Evolutionary conservation across 148 eudicot genomes (phyloP).

Genomic region (Fagopyrum homotropicum): DNA sequence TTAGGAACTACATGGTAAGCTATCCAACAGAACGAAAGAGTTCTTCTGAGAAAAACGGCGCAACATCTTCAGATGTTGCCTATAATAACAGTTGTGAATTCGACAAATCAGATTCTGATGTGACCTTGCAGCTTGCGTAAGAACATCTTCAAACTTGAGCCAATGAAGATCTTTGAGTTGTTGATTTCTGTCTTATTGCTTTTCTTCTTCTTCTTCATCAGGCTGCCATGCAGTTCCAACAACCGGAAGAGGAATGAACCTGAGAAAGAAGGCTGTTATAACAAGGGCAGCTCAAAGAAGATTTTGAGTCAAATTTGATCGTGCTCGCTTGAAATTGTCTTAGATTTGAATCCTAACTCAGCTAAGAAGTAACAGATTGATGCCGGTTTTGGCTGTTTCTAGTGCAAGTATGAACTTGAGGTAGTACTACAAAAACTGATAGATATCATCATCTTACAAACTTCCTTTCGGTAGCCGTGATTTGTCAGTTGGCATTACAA

Average conservation of each 20-base stretch:
- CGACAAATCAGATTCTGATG: constrained; percentile 39
- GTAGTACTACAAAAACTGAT: constrained; percentile 5
- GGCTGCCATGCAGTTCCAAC: neutral
- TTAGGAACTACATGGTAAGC: constrained; percentile 33
- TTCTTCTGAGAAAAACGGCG: constrained; percentile 23
- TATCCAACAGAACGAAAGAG: constrained; percentile 24
- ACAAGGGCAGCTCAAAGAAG: neutral
- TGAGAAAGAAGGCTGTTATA: neutral
- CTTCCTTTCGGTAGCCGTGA: neutral
- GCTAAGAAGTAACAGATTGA: neutral
- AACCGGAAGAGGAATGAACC: constrained; percentile 7
- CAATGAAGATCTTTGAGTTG: neutral
- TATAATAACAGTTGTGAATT: constrained; percentile 16
- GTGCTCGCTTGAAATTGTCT: neutral
- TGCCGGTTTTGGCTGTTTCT: neutral
- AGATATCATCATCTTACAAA: constrained; percentile 6
- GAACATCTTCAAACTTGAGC: neutral
- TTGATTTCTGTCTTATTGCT: neutral
- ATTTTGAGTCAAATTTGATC: neutral
- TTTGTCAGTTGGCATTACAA: too few species aligned
- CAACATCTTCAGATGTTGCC: constrained; percentile 31
- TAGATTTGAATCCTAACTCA: neutral
- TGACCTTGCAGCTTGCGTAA: constrained; percentile 29
- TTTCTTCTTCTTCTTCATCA: neutral
- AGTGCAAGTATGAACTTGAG: neutral